Base-by-base conservation (phyloP, 768 basidiomycete genomes). In the Gymnopilus dilepis region DNA sequence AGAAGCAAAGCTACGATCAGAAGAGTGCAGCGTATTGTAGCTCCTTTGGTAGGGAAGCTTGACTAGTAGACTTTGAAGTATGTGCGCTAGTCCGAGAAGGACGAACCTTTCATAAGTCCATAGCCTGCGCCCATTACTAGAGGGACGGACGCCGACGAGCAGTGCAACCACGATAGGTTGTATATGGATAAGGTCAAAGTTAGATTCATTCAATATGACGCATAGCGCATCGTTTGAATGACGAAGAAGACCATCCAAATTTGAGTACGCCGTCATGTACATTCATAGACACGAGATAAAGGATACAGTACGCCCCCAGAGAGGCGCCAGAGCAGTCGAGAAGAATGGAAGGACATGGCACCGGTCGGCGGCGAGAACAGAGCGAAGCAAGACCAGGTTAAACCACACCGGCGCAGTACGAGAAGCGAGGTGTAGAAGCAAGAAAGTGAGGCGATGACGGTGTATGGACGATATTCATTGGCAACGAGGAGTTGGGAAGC, bases 41-140 rank as follows among this genome's bases (percentile, higher is more conserved):
- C 52, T 63, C 38, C 61, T 22, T 57, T 54, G 58, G 57, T 55
- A 15, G 55, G n/a, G 21, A 28, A 58, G 22, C 24, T 55, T 50
- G 57, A 41, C 62, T 47, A 58, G 31, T 53, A 59, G 52, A 43
- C 15, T 24, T 38, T 47, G 34, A 34, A 33, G 56, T 41, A 40
- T 62, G 30, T 30, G 30, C 37, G 42, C 58, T 59, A 59, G 62
- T 55, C 61, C 58, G 64, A 61, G 43, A 62, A 56, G 48, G 60
- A 62, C 79, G 74, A 70, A 87, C 87, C 82, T 74, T 80, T 85
- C 87, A 89, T 89, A 57, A 84, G 71, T 54, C 77, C 63, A 72
- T 86, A 88, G 34, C 87, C 87, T 61, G 82, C 67, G 41, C 81
- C 78, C 75, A 84, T 79, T 63, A 87, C 86, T 88, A 68, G 2